Evolutionary conservation across 257 asterid species (phyloP).

Genomic region (Asclepias syriaca): DNA sequence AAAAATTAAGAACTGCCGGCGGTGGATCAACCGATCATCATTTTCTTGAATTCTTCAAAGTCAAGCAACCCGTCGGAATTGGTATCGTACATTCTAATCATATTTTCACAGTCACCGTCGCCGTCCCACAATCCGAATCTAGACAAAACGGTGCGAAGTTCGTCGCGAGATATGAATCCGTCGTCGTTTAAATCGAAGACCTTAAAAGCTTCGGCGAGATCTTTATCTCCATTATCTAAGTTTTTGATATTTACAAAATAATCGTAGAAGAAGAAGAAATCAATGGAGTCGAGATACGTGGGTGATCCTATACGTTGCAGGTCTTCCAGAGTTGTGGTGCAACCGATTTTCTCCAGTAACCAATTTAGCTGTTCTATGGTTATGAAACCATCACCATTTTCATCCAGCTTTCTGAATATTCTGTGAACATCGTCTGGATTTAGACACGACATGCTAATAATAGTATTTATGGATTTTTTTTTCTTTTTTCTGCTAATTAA

Average conservation of each 20-base stretch:
- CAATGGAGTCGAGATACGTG: not conserved
- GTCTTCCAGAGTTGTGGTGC: not conserved
- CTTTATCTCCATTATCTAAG: conserved; percentile 4
- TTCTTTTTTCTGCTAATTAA: not conserved
- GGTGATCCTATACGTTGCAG: not conserved
- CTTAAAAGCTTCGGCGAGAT: conserved; percentile 22
- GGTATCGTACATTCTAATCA: conserved; percentile 40
- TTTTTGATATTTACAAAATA: conserved; percentile 6
- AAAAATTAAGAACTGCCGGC: conserved; percentile 3
- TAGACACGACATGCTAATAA: conserved; percentile 10
- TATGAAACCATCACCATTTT: conserved; percentile 9
- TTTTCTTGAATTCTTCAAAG: conserved; percentile 56
- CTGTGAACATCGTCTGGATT: conserved; percentile 1
- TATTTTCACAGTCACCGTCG: conserved; percentile 32
- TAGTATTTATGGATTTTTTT: not conserved
- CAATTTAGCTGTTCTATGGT: conserved; percentile 8
- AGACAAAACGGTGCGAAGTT: conserved; percentile 21
- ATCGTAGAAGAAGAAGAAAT: conserved; percentile 9
- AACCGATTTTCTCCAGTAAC: conserved; percentile 10
- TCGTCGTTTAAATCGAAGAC: conserved; percentile 31
- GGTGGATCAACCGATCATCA: conserved; percentile 42
- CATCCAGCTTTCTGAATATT: conserved; percentile 12
- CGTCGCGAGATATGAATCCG: conserved; percentile 32
- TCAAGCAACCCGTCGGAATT: conserved; percentile 61
- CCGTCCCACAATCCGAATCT: conserved; percentile 33